A percentile compares a stretch with the other conserved stretches of the same genome.
phyloP scores from a whole-genome alignment of 2,329 filamentous ascomycete species.

The Aspergillus cejpii region DNA sequence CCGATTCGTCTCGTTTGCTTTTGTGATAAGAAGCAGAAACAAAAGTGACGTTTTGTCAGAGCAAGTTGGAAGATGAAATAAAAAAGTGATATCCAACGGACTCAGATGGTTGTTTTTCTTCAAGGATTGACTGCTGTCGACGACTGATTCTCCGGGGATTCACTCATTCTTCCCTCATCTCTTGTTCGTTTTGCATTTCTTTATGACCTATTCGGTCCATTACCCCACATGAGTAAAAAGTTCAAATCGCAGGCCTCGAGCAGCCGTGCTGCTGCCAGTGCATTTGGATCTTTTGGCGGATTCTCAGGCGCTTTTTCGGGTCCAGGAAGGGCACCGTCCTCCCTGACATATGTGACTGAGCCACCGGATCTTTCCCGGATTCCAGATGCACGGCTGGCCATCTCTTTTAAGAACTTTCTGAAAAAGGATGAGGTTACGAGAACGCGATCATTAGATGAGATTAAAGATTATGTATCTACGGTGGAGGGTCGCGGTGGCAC shows the following conservation, averaged over 20 bases:
- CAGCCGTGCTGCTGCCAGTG: conserved; percentile 50
- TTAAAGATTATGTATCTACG: conserved; percentile 59
- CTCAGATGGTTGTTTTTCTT: not conserved
- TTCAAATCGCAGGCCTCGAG: conserved; percentile 60
- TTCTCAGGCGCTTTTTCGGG: conserved; percentile 33
- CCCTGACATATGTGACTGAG: conserved; percentile 79
- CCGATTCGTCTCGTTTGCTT: conserved; percentile 14
- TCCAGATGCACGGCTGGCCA: conserved; percentile 71
- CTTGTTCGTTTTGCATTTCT: conserved; percentile 13
- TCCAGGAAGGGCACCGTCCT: conserved; percentile 47
- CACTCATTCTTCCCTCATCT: conserved; percentile 3
- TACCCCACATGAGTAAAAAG: conserved; percentile 52
- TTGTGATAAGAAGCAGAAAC: not conserved
- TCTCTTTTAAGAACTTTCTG: conserved; percentile 83
- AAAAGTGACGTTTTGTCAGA: not conserved
- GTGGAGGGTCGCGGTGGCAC: conserved; percentile 51
- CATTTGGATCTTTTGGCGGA: conserved; percentile 43
- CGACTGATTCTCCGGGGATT: not conserved
- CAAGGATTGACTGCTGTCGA: not conserved
- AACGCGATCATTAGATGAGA: conserved; percentile 79
- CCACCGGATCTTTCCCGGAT: conserved; percentile 73
- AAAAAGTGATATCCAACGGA: not conserved
- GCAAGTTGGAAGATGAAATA: not conserved
- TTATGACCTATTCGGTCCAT: conserved; percentile 20
- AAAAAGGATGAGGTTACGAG: conserved; percentile 95